Base-by-base conservation (phyloP, 2,329 filamentous ascomycete genomes). In the Dactylellina parvicollis region DNA sequence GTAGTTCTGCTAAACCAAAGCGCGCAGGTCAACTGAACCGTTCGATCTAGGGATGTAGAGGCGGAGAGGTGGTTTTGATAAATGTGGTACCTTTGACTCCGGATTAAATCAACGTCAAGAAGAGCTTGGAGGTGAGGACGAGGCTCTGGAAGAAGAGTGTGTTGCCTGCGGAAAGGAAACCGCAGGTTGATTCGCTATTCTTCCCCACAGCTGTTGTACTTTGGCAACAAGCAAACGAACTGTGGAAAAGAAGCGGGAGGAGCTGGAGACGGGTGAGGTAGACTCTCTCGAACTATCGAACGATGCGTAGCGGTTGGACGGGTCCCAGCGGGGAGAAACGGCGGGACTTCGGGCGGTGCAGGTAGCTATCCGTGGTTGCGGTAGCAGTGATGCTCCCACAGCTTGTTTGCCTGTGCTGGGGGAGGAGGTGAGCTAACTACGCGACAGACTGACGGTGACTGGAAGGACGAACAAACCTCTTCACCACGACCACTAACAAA, bases 301-400 rank as follows among this genome's bases (percentile, higher is more conserved):
- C 16, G 44, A 52, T 12, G 18, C 14, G 22, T n/a, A 54, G 46
- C n/a, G 38, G 47, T 20, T n/a, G 44, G 65, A 57, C 22, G 32
- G 36, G 42, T 4, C 24, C 36, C 40, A 32, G 20, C 42, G 44
- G 49, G 47, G 49, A 22, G 18, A 10, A 42, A 36, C 38, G 28
- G 26, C 28, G 46, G 42, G 32, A 24, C 16, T 28, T 38, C 4
- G 20, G 24, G 4, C 22, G 46, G 40, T 16, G 14, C 22, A 55
- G 38, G 65, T 34, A 70, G 65, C 49, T 70, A 70, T 70, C 65
- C 65, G 65, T 61, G 44, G 55, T 36, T 40, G 55, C 55, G 46
- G 64, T 24, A 46, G 64, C 24, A 52, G 42, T 55, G 64, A 47
- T 60, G 56, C 28, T 67, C 26, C 44, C 52, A 38, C 30, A 20